Evolutionary conservation across 768 basidiomycete genomes (phyloP).

Genomic region (Solioccasus polychromus): DNA sequence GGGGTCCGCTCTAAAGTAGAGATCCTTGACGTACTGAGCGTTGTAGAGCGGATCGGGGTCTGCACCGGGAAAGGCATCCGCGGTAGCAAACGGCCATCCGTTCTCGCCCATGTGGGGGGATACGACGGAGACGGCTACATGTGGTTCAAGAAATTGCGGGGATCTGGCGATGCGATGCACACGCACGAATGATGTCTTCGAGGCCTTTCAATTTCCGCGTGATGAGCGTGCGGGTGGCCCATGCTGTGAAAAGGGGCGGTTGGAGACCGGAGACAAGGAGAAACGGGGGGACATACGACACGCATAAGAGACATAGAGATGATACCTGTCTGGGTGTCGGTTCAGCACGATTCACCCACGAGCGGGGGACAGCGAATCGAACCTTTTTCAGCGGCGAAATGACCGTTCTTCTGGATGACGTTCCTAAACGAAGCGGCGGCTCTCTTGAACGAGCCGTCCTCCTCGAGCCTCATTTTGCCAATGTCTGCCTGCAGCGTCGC

Average conservation of each 20-base stretch:
- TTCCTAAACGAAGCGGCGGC: conserved; percentile 52
- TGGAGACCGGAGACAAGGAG: too few relatives aligned
- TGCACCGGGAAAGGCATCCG: conserved; percentile 65
- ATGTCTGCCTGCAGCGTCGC: conserved; percentile 47
- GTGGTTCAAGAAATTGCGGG: not conserved
- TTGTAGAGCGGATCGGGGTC: conserved; percentile 74
- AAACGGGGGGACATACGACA: conserved; percentile 57
- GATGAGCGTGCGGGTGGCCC: conserved; percentile 92
- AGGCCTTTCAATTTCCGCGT: conserved; percentile 89
- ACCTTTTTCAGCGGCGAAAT: conserved; percentile 79
- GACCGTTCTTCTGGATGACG: conserved; percentile 50
- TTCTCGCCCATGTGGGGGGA: conserved; percentile 81
- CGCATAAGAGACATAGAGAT: conserved; percentile 83
- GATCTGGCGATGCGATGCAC: not conserved
- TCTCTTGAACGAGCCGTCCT: conserved; percentile 69
- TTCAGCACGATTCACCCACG: not conserved
- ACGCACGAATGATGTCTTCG: conserved; percentile 76
- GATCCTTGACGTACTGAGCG: conserved; percentile 72
- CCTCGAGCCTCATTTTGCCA: conserved; percentile 46
- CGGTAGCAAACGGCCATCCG: conserved; percentile 86
- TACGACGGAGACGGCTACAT: conserved; percentile 72
- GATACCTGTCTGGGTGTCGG: conserved; percentile 67
- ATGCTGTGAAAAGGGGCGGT: conserved; percentile 54
- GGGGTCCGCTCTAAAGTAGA: conserved; percentile 77
- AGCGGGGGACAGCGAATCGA: conserved; percentile 18